Conservation (phyloP, 2,329 filamentous ascomycete species). For the Ascochyta clinopodiicola region DNA sequence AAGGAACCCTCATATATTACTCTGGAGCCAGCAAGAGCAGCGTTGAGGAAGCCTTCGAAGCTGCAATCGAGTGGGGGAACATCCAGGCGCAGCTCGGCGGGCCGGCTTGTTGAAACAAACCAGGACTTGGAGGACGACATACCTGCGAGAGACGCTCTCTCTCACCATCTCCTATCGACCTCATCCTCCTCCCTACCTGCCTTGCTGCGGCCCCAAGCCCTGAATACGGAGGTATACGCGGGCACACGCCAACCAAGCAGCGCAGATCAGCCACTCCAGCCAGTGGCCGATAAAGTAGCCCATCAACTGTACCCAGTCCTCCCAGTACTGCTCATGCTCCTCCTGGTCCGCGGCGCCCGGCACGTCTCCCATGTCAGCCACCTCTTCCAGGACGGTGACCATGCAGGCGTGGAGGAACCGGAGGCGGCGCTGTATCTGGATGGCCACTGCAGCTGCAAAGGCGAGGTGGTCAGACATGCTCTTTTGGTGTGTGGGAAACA, state of each 20-base stretch:
- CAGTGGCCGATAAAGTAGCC: neutral
- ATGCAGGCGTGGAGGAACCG: neutral
- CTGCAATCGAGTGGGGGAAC: neutral
- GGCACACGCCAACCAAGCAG: neutral
- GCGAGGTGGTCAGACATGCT: neutral
- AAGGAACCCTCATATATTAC: too few relatives aligned
- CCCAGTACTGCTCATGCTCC: neutral
- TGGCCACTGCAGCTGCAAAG: neutral
- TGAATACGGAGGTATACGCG: neutral
- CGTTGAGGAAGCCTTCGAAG: too few relatives aligned
- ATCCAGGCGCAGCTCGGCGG: neutral
- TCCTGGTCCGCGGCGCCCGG: neutral
- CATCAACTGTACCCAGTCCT: neutral
- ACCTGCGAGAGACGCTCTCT: neutral
- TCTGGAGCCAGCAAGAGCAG: neutral
- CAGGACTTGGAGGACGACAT: neutral
- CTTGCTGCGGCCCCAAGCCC: neutral
- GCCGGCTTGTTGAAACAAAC: neutral
- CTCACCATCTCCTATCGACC: neutral
- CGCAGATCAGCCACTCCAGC: neutral
- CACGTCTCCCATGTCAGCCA: neutral
- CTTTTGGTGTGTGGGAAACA: neutral
- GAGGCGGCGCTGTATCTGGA: neutral
- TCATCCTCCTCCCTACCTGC: neutral
- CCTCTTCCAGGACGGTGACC: neutral